Conservation (phyloP, 1,139 yeast species). For the Debaryomyces psychrophilus region DNA sequence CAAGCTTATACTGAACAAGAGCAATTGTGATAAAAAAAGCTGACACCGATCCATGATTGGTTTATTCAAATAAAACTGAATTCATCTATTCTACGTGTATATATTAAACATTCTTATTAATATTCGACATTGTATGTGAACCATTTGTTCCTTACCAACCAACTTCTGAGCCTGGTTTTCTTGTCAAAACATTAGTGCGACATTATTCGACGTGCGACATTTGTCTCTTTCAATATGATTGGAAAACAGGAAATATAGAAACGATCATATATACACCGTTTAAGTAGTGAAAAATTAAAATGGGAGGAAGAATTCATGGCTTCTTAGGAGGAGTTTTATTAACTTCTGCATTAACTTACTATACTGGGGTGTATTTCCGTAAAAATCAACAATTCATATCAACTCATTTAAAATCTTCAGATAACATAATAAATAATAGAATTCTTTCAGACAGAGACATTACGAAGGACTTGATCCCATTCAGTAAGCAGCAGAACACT, state of each 20-base stretch:
- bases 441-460: conserved; percentile 44
- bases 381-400: conserved; percentile 52
- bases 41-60: neutral
- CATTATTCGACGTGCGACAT: conserved; percentile 8
- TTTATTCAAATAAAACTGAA: neutral
- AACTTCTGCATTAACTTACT: conserved; percentile 66
- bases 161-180: neutral
- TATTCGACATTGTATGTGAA: conserved; percentile 1
- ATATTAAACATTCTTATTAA: conserved; percentile 4
- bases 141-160: neutral
- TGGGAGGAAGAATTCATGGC: conserved; percentile 74
- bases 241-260: conserved; percentile 1
- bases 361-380: conserved; percentile 62
- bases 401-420: conserved; percentile 50
- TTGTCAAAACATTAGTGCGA: neutral
- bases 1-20: conserved; percentile 15
- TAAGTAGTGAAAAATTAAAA: conserved; percentile 16
- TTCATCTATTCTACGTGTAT: conserved; percentile 1
- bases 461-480: conserved; percentile 40
- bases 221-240: conserved; percentile 2
- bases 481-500: conserved; percentile 37
- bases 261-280: neutral
- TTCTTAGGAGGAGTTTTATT: conserved; percentile 69
- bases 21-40: neutral
- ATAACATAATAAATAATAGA: conserved; percentile 52